Base-by-base conservation (phyloP, 768 basidiomycete genomes). In the Pulveroboletus frians region DNA sequence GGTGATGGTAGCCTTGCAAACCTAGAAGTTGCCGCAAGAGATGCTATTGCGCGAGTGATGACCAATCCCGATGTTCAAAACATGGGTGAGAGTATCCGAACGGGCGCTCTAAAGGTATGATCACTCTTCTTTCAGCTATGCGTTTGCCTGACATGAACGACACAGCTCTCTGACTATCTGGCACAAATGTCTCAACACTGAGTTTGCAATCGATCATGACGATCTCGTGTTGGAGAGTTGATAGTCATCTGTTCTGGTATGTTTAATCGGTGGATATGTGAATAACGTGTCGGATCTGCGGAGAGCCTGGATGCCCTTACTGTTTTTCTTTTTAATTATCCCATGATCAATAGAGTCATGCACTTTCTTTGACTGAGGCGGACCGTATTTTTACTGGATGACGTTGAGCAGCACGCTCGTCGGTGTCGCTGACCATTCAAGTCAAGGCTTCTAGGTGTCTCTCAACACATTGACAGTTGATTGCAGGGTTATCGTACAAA, bases 61-160 rank as follows among this genome's bases (percentile, higher is more conserved):
- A 73, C 86, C 1, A 92, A 92, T 58, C 88, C 88, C 0, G 91
- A 95, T 56, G 88, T 93, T 26, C 91, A 92, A 73, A 88, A 85
- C 57, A 75, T 85, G 14, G 85, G 81, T 1, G 90, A 92, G 58
- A 88, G 73, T 49, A 81, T 95, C 43, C 71, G 92, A 56, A 70
- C 76, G 6, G 88, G 89, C 1, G 92, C 90, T 14, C 68, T 95
- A 56, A 93, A 91, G 80, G 87, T 91, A 45, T 47, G 77, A 70
- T 2, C 31, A 27, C 14, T 34, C 29, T 55, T 49, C 29, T 41
- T 18, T 27, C 1, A 8, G n/a, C 6, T 13, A 23, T 30, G 26
- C 11, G n/a, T 5, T 14, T 35, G 29, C 8, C 38, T 59, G 30
- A 58, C 43, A 13, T 13, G 27, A 26, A 9, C 13, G 11, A 51